Evolutionary conservation across 2,329 filamentous ascomycete genomes (phyloP), one percentile per base, ranked within the genome.

Genomic region (Akanthomyces lecanii): DNA sequence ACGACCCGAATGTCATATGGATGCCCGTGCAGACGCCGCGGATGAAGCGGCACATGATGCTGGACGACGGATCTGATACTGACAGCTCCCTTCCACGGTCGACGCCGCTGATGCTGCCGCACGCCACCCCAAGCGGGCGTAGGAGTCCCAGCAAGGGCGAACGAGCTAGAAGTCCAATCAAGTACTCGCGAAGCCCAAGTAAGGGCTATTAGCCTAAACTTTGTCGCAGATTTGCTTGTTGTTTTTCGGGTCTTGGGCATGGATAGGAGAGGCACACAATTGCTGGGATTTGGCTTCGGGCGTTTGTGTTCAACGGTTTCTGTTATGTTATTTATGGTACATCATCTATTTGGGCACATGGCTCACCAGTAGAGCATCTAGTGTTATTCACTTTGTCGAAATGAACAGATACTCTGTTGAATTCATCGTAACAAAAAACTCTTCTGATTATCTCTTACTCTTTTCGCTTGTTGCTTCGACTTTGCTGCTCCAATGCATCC

Each of bases 91-190:
- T 82, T 0, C 75, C 75, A 5, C 74, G 73, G 44, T 72, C 76
- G 61, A 78, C 74, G 63, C 67, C 74, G 0, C 70, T 83, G 21
- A 74, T 79, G 60, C 71, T 75, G n/a, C 73, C 79, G 4, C 76
- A 77, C 5, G 76, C 76, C 63, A 82, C 80, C 2, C 81, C 83
- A 8, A 79, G 77, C 8, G 69, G 72, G 8, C 76, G 79, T 59
- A 75, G 79, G 58, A 82, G 76, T 67, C 82, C 81, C 0, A 79
- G 74, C 65, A 85, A 85, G 68, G 75, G 72, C 0, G 81, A 83
- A 5, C 74, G 82, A 52, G 76, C 76, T 14, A 71, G 76, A 21
- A 85, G 82, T 60, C 82, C 82, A 0, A 68, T 77, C 10, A 85
- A 84, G 70, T 71, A 72, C 30, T 66, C 68, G 38, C 72, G 76